Base-by-base conservation (phyloP, 768 basidiomycete species). In the Lyophyllum atratum region DNA sequence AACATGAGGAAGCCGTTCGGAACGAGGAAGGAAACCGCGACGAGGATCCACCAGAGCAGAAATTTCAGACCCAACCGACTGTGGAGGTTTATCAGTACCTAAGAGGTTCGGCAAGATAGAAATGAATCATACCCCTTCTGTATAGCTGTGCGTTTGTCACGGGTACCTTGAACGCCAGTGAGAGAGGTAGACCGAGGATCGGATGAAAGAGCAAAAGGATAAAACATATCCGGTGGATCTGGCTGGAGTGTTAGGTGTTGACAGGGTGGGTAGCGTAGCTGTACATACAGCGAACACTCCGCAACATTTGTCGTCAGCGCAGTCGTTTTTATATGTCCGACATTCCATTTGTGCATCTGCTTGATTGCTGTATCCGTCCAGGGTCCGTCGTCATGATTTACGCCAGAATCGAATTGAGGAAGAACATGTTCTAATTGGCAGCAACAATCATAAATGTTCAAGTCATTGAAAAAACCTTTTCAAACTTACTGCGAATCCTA, bases 31-130 rank as follows among this genome's bases (percentile, higher is more conserved):
- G 92, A 89, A 22, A 90, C 72, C 59, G 81, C 81, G 46, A 94
- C 77, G 55, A 99, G 83, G 59, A 93, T 65, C 33, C 96, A 69
- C 93, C 95, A 99, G 10, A 91, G 77, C 10, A 97, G 80, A 49
- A 92, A 86, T 70, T 99, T 99, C 2, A 95, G 96, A 24, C 97
- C 97, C 97, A 97, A 99, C 95, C 95, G 98, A 26, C 95, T 96
- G 63, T 37, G 17, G 25, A 28, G 33, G 12, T 56, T 51, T 40
- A n/a, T 51, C 60, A 54, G 34, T 49, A 39, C n/a, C n/a, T n/a
- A n/a, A n/a, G 28, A 54, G 7, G n/a, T 46, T 48, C 14, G 61
- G 24, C 19, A 48, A 5, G 10, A 31, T 4, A 24, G n/a, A n/a
- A 37, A 40, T 56, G 34, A 25, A 3, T 22, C 80, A 62, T 70